Percentiles rank a stretch among this genome's conserved stretches.
Conservation (phyloP, 768 basidiomycete genomes). For the Amanita rimosa region DNA sequence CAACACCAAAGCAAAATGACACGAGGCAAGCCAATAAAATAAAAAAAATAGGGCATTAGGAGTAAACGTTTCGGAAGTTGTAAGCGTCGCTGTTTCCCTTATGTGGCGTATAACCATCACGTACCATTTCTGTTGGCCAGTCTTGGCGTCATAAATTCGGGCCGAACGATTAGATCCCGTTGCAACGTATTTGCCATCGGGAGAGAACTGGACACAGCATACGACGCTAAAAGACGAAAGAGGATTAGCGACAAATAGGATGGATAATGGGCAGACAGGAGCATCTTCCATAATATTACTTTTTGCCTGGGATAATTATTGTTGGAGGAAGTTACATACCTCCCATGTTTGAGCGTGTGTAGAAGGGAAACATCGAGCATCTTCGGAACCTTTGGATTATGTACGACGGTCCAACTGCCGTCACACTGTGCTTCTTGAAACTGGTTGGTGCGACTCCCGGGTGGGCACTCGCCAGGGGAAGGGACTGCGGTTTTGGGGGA, state of each 20-base stretch:
- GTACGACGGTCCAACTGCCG: slow-evolving; percentile 76
- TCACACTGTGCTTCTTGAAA: neutral
- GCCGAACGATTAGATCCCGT: slow-evolving; percentile 91
- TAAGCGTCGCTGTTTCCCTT: neutral
- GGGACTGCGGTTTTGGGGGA: neutral
- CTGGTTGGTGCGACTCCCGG: neutral
- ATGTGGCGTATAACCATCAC: slow-evolving; percentile 14
- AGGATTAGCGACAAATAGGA: neutral
- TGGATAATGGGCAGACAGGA: neutral
- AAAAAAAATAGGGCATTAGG: neutral
- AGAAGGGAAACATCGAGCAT: slow-evolving; percentile 64
- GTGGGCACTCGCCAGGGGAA: neutral
- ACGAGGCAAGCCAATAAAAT: neutral
- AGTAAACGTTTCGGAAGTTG: neutral
- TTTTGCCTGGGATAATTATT: neutral
- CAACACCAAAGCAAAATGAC: slow-evolving; percentile 17
- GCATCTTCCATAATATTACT: neutral
- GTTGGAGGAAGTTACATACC: slow-evolving; percentile 28
- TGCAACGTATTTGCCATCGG: slow-evolving; percentile 84
- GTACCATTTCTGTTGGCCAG: slow-evolving; percentile 77
- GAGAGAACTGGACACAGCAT: slow-evolving; percentile 92
- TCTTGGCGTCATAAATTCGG: slow-evolving; percentile 91
- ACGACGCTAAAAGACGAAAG: slow-evolving; percentile 28
- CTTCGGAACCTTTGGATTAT: slow-evolving; percentile 66
- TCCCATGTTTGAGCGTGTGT: slow-evolving; percentile 76